Evolutionary conservation across 2,329 filamentous ascomycete species (phyloP).

Genomic region (Camillea tinctor): DNA sequence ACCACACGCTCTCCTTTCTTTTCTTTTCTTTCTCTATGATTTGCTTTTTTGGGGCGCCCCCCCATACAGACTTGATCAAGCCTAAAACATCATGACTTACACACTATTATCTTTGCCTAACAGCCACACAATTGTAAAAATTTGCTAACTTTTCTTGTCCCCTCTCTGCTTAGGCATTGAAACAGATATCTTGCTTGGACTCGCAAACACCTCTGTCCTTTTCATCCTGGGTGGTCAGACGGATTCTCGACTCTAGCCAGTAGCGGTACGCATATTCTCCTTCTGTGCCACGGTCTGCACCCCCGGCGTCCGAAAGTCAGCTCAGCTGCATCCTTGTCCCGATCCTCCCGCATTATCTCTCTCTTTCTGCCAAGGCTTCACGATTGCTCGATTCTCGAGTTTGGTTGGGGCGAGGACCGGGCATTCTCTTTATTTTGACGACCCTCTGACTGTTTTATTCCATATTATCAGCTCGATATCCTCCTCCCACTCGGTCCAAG

Average conservation of each 20-base stretch:
- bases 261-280: conserved; percentile 1
- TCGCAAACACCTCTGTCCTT: conserved; percentile 2
- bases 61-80: neutral
- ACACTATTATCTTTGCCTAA: neutral
- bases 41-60: neutral
- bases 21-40: neutral
- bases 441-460: conserved; percentile 25
- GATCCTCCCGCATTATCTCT: neutral
- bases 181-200: neutral
- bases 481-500: conserved; percentile 11
- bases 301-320: neutral
- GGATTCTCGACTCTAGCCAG: conserved; percentile 8
- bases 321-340: neutral
- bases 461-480: conserved; percentile 13
- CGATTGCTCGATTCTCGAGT: conserved; percentile 22
- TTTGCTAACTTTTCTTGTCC: neutral
- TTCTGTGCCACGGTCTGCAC: neutral
- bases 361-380: conserved; percentile 7
- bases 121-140: neutral
- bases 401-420: conserved; percentile 27
- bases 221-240: conserved; percentile 13
- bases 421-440: conserved; percentile 24
- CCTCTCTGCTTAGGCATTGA: neutral
- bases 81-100: neutral
- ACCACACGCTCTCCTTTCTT: too few relatives aligned